A percentile compares a stretch with the other conserved stretches of the same genome.
Conservation (phyloP, 2,329 filamentous ascomycete species). For the Massarina eburnea region DNA sequence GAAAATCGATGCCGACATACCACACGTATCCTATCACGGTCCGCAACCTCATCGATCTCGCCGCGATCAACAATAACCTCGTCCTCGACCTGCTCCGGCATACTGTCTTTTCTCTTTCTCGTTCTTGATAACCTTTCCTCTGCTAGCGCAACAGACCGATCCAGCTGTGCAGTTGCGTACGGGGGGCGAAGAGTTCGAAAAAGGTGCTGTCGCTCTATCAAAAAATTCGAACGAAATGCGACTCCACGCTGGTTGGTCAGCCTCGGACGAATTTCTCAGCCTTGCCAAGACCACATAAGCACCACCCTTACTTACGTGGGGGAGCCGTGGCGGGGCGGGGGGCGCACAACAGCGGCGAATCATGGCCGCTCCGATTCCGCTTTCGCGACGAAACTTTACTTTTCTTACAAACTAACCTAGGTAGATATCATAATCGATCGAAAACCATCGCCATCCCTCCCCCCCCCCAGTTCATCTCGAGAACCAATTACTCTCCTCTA, state of each 20-base stretch:
- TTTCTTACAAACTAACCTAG: too few species aligned
- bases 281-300: slow-evolving; percentile 29
- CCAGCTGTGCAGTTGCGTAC: too few species aligned
- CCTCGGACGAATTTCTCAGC: slow-evolving; percentile 23
- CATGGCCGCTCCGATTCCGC: slow-evolving; percentile 4
- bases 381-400: slow-evolving; percentile 1
- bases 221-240: slow-evolving; percentile 29
- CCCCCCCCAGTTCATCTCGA: neutral
- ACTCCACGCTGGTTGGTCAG: slow-evolving; percentile 23
- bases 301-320: slow-evolving; percentile 6
- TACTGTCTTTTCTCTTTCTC: neutral
- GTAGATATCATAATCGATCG: too few species aligned
- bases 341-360: neutral
- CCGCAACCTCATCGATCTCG: slow-evolving; percentile 35
- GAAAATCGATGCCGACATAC: slow-evolving; percentile 32
- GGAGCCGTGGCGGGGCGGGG: neutral
- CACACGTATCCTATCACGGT: slow-evolving; percentile 50
- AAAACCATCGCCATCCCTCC: neutral
- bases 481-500: neutral
- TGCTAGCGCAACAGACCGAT: too few species aligned
- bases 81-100: slow-evolving; percentile 1
- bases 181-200: too few species aligned
- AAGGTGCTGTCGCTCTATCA: slow-evolving; percentile 14
- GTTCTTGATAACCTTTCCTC: neutral
- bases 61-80: slow-evolving; percentile 15